Evolutionary conservation across 768 basidiomycete genomes (phyloP), one percentile per base, ranked within the genome.

Genomic region (Tubosaeta sp.): DNA sequence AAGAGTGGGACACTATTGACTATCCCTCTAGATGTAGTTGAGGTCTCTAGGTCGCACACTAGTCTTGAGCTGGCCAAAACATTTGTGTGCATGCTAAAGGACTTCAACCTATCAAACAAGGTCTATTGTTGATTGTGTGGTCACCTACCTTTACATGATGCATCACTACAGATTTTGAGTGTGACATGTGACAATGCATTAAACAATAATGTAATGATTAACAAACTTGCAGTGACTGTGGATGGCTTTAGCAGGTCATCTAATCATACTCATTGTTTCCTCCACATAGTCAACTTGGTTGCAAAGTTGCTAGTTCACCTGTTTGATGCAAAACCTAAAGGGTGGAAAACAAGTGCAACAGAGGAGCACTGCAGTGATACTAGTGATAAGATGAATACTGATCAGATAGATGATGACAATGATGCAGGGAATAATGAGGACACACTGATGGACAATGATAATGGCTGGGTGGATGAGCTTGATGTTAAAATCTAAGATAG

Each of bases 81-180:
- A 0, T 60, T 72, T 22, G 51, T 54, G 0, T 51, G 63, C 10
- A 56, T 67, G n/a, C 48, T 71, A 3, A 27, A 56, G 0, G 55
- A 64, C 1, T 72, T 60, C 52, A 56, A 60, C 0, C 59, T 72
- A 5, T 38, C 57, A 13, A 32, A 66, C n/a, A 71, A 70, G 65
- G 68, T 69, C 13, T 31, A 49, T 2, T 38, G 3, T 4, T 8
- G 1, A 48, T 25, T 30, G 7, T 40, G 16, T 16, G n/a, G 11
- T n/a, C n/a, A n/a, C n/a, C n/a, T n/a, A n/a, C n/a, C n/a, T n/a
- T n/a, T n/a, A n/a, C n/a, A n/a, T n/a, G n/a, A n/a, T n/a, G n/a
- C n/a, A n/a, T n/a, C n/a, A n/a, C n/a, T n/a, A n/a, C n/a, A 43
- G 62, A 53, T 66, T 4, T 27, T 68, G 16, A 44, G 49, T 1